A percentile compares a stretch with the other conserved stretches of the same genome.
These are phyloP conservation scores for Lactarius tabidus DNA, from an alignment of 768 basidiomycete genomes.

Conservation along the genomic window DNA sequence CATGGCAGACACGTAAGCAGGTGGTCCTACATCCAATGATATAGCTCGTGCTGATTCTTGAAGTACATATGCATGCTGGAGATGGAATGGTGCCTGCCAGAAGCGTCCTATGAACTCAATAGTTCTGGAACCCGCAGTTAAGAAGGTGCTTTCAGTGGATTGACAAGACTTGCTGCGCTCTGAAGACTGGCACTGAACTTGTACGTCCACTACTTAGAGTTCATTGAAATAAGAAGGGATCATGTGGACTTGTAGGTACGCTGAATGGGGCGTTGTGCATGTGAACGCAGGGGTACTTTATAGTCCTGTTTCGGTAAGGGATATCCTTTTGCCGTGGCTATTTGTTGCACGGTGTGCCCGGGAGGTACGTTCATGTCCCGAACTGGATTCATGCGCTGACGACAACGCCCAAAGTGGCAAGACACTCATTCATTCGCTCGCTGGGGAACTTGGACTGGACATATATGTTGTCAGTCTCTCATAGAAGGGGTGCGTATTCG, in stretches of 20 bases:
- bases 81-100: constrained; percentile 84
- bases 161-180: constrained; percentile 82
- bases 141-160: constrained; percentile 85
- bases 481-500: constrained; percentile 65
- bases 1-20: constrained; percentile 81
- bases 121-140: constrained; percentile 82
- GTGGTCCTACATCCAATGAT: constrained; percentile 22
- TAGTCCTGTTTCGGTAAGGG: constrained; percentile 40
- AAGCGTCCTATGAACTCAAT: constrained; percentile 93
- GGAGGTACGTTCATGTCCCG: constrained; percentile 49
- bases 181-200: constrained; percentile 88
- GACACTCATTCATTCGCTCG: constrained; percentile 80
- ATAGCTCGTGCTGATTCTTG: constrained; percentile 16
- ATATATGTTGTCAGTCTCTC: constrained; percentile 90
- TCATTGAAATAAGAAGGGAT: constrained; percentile 11
- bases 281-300: constrained; percentile 6
- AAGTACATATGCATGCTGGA: constrained; percentile 74
- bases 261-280: constrained; percentile 62
- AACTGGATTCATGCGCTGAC: constrained; percentile 17
- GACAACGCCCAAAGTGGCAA: constrained; percentile 55
- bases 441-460: constrained; percentile 81
- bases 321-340: constrained; percentile 89
- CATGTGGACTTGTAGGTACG: constrained; percentile 59
- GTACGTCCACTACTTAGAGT: constrained; percentile 39
- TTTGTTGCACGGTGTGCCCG: constrained; percentile 79